phyloP scores from a whole-genome alignment of 2,329 filamentous ascomycete genomes.

The Penicillium hordei region DNA sequence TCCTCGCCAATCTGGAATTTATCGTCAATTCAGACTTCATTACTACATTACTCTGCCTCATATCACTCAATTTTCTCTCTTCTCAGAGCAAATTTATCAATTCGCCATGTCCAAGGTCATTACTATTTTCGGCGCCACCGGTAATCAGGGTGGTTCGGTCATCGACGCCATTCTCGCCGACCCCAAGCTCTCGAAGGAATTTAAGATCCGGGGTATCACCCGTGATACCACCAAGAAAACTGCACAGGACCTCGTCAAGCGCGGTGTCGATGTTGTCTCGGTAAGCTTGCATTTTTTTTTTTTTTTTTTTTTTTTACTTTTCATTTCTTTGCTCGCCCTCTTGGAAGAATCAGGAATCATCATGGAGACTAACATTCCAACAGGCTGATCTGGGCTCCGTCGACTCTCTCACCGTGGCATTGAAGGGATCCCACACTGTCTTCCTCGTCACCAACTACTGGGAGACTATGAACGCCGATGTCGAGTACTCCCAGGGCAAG shows the following conservation, averaged over 20 bases:
- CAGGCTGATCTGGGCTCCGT: neutral
- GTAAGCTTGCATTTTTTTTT: conserved; percentile 11
- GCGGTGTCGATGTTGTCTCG: conserved; percentile 39
- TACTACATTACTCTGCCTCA: neutral
- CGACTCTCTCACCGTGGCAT: conserved; percentile 5
- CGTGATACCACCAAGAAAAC: conserved; percentile 43
- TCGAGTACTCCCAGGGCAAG: conserved; percentile 13
- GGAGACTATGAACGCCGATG: conserved; percentile 7
- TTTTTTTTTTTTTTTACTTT: neutral
- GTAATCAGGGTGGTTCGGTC: conserved; percentile 5
- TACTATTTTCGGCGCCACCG: conserved; percentile 34
- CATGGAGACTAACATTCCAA: neutral
- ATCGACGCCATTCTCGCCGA: conserved; percentile 44
- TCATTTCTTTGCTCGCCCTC: neutral
- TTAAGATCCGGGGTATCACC: conserved; percentile 53
- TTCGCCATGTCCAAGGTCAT: conserved; percentile 26
- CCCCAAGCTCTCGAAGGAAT: conserved; percentile 46
- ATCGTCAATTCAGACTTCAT: neutral
- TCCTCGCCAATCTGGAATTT: neutral
- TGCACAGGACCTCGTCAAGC: conserved; percentile 28
- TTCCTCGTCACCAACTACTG: conserved; percentile 19
- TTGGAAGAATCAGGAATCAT: neutral
- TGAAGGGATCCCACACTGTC: conserved; percentile 13
- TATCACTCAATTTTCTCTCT: neutral
- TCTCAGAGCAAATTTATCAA: neutral